Percentiles rank a stretch among this genome's conserved stretches.
phyloP scores from a whole-genome alignment of 768 basidiomycete genomes.

The Serendipita sp. region DNA sequence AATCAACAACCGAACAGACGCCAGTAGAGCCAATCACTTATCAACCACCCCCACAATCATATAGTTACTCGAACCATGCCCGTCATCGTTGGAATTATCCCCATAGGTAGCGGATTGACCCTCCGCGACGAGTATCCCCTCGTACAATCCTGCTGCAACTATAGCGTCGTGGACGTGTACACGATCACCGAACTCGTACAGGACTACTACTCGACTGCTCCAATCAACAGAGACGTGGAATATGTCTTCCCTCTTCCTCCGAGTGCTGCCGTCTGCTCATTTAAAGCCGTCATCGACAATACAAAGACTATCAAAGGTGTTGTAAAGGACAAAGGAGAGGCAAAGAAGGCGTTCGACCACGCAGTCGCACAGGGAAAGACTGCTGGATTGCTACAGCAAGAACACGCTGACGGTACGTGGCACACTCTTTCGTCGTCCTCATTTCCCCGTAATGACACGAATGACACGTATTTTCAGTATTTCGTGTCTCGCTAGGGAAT shows the following conservation, averaged over 20 bases:
- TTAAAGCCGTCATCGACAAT: neutral
- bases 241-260: conserved; percentile 4
- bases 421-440: no score
- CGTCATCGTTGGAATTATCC: no score
- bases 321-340: conserved; percentile 1
- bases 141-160: neutral
- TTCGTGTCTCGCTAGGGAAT: conserved; percentile 3
- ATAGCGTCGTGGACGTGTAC: neutral
- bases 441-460: no score
- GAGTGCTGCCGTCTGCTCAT: neutral
- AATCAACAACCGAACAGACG: no score
- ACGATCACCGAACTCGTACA: neutral
- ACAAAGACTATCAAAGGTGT: neutral
- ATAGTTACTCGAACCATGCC: no score
- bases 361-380: conserved; percentile 1
- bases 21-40: no score
- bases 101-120: no score
- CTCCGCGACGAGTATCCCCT: no score
- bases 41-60: no score
- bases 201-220: neutral
- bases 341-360: neutral
- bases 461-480: neutral
- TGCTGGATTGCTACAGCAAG: neutral
- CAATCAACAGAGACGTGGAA: neutral
- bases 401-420: neutral